These are phyloP conservation scores for Aspergillus saccharolyticus DNA, from an alignment of 495 filamentous ascomycete genomes.

Conservation along the genomic window DNA sequence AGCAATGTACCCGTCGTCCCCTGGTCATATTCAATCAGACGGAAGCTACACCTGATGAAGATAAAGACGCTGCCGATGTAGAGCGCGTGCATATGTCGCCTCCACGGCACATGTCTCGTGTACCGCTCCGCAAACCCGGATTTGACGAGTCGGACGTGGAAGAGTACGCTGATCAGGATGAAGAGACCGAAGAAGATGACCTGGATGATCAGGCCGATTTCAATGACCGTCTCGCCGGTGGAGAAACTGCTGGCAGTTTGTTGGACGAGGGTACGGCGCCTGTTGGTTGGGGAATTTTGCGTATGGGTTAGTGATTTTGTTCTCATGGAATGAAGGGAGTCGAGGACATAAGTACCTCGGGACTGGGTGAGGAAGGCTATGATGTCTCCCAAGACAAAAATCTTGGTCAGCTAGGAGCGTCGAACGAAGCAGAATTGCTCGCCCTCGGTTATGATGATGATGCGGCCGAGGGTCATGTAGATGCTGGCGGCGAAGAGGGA, in stretches of 20 bases:
- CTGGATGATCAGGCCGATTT: constrained; percentile 39
- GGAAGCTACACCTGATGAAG: constrained; percentile 51
- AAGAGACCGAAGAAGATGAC: constrained; percentile 46
- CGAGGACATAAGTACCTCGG: constrained; percentile 15
- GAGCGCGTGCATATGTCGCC: constrained; percentile 38
- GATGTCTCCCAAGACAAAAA: constrained; percentile 28
- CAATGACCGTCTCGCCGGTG: constrained; percentile 34
- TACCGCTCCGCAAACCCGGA: constrained; percentile 12
- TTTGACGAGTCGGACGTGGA: constrained; percentile 20
- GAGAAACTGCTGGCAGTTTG: background rate
- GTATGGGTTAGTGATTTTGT: background rate
- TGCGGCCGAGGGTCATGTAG: constrained; percentile 46
- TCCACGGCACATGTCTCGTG: constrained; percentile 33
- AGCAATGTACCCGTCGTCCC: constrained; percentile 45
- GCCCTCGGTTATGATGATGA: constrained; percentile 36
- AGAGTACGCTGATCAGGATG: constrained; percentile 31
- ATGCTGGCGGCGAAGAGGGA: constrained; percentile 44
- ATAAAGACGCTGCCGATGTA: constrained; percentile 47
- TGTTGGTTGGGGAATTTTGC: background rate
- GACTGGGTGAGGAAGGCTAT: constrained; percentile 23
- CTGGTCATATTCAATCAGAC: constrained; percentile 53
- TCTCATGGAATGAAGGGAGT: background rate
- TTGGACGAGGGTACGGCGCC: background rate
- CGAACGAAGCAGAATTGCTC: constrained; percentile 20
- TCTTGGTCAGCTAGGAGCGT: constrained; percentile 23